Conservation (phyloP, 495 filamentous ascomycete species). For the Sphaerosporella brunnea region DNA sequence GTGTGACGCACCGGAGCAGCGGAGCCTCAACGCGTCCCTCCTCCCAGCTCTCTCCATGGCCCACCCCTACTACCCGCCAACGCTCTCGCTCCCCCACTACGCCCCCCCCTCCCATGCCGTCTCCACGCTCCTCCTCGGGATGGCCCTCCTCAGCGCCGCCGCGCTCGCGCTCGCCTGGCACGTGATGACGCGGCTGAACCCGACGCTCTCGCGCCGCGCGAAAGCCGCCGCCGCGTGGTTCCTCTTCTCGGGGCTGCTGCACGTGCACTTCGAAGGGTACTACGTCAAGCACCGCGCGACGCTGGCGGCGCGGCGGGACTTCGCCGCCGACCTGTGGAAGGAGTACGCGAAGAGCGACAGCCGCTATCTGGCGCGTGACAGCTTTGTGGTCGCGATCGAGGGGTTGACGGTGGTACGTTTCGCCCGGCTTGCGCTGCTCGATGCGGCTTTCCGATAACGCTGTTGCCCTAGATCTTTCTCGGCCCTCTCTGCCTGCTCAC, state of each 20-base stretch:
- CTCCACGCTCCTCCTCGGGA: conserved; percentile 6
- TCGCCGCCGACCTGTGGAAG: conserved; percentile 21
- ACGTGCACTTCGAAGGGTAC: conserved; percentile 23
- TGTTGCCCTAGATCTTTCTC: background rate
- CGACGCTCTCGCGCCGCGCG: conserved; percentile 6
- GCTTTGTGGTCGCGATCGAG: conserved; percentile 6
- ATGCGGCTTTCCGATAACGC: background rate
- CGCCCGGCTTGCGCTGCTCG: background rate
- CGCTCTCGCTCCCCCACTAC: conserved; percentile 14
- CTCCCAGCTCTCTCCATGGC: too few relatives aligned
- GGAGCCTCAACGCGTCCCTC: too few relatives aligned
- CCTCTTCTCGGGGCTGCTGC: conserved; percentile 16
- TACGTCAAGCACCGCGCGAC: conserved; percentile 15
- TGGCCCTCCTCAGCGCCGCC: conserved; percentile 9
- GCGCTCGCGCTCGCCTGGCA: conserved; percentile 24
- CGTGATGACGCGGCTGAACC: conserved; percentile 33
- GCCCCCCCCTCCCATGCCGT: conserved; percentile 9
- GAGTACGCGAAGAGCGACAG: conserved; percentile 22
- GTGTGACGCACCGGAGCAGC: too few relatives aligned
- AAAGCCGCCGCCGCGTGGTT: conserved; percentile 17
- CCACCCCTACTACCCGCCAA: conserved; percentile 18
- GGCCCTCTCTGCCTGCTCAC: conserved; percentile 7
- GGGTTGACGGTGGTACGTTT: conserved; percentile 2
- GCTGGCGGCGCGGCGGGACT: conserved; percentile 8
- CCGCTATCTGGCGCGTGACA: conserved; percentile 10